Evolutionary conservation across 345 rosid species (phyloP).

Genomic region (Turnera subulata): DNA sequence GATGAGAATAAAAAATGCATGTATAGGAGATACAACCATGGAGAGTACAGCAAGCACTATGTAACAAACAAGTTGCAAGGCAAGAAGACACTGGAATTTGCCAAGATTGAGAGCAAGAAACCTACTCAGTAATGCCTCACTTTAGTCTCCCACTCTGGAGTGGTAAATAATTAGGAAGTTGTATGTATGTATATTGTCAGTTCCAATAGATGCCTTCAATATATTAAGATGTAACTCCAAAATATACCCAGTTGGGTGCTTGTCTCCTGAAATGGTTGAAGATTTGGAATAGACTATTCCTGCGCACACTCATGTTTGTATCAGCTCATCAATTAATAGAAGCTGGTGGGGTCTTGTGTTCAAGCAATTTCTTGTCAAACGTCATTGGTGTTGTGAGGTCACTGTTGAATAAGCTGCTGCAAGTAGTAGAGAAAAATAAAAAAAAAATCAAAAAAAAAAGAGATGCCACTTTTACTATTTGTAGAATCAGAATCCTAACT

Average conservation of each 20-base stretch:
- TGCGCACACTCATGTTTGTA: neutral
- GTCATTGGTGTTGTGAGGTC: too few species aligned
- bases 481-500: constrained; percentile 11
- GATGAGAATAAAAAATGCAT: constrained; percentile 76
- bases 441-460: constrained; percentile 3
- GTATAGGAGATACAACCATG: constrained; percentile 81
- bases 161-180: neutral
- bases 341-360: constrained; percentile 14
- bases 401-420: neutral
- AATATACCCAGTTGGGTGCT: constrained; percentile 6
- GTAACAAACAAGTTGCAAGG: constrained; percentile 79
- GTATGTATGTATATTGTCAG: constrained; percentile 9
- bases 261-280: neutral
- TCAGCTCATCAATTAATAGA: constrained; percentile 14
- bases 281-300: constrained; percentile 14
- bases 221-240: neutral
- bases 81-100: constrained; percentile 83
- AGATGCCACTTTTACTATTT: constrained; percentile 21
- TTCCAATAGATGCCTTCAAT: too few species aligned
- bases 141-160: neutral
- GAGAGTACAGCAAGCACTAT: constrained; percentile 87
- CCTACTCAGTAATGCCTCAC: constrained; percentile 8
- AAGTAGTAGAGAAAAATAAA: too few species aligned
- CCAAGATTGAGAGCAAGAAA: constrained; percentile 42
- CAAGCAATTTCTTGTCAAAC: too few species aligned